Evolutionary conservation across 2,329 filamentous ascomycete species (phyloP).

Genomic region (Sphaerulina musiva): DNA sequence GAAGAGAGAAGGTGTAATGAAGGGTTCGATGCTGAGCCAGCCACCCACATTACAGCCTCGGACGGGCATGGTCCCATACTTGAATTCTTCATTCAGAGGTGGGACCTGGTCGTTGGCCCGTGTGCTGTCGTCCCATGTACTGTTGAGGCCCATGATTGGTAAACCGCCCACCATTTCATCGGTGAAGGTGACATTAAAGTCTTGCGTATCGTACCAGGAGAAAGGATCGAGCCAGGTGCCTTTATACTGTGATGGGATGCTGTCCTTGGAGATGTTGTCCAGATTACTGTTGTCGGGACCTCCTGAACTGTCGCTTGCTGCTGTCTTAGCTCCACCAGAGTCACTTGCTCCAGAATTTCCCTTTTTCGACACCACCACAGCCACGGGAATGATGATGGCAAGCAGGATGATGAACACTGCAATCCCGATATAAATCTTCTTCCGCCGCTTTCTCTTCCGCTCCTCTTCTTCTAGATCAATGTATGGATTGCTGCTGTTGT

Average conservation of each 20-base stretch:
- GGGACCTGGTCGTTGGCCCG: conserved; percentile 74
- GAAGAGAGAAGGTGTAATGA: conserved; percentile 92
- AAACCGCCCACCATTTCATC: conserved; percentile 74
- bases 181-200: conserved; percentile 94
- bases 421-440: conserved; percentile 43
- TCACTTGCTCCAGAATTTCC: conserved; percentile 22
- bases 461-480: conserved; percentile 34
- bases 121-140: conserved; percentile 76
- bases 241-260: conserved; percentile 53
- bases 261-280: conserved; percentile 38
- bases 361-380: conserved; percentile 42
- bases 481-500: conserved; percentile 33
- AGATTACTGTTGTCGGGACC: conserved; percentile 43
- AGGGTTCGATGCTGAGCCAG: conserved; percentile 90
- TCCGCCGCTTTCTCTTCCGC: conserved; percentile 47
- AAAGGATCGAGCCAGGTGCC: conserved; percentile 81
- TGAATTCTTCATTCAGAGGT: conserved; percentile 67
- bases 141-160: conserved; percentile 83
- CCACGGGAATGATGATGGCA: conserved; percentile 44
- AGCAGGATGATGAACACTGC: conserved; percentile 38
- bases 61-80: conserved; percentile 71
- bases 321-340: conserved; percentile 11
- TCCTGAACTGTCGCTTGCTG: conserved; percentile 21
- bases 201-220: conserved; percentile 80
- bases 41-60: conserved; percentile 89